Conservation (phyloP, 176 grass and related monocot genomes). For the Avena eriantha region DNA sequence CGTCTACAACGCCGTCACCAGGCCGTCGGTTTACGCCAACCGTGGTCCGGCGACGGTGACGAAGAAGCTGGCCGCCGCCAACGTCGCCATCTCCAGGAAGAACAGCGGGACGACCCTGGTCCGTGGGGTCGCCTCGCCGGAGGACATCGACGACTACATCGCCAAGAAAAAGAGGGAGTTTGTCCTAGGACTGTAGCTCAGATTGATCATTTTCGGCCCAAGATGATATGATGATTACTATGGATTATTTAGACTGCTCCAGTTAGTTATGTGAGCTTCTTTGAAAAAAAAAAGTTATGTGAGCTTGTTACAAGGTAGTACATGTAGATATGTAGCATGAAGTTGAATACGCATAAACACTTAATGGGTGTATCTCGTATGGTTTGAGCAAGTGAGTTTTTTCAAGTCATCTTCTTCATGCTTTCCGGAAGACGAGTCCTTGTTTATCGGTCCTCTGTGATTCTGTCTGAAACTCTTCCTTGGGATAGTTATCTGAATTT, state of each 20-base stretch:
- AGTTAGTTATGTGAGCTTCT: background rate
- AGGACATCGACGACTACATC: conserved; percentile 32
- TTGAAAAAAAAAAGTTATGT: background rate
- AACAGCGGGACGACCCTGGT: background rate
- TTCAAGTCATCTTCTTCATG: background rate
- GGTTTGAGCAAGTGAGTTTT: background rate
- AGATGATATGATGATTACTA: background rate
- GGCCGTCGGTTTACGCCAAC: background rate
- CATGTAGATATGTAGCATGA: background rate
- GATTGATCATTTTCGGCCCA: background rate
- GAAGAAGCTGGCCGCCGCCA: background rate
- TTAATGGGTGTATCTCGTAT: too few relatives aligned
- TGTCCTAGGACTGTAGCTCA: background rate
- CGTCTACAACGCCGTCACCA: conserved; percentile 29
- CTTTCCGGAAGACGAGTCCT: background rate
- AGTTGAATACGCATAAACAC: background rate
- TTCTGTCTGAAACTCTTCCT: background rate
- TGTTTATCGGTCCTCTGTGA: background rate
- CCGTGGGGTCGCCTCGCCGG: background rate
- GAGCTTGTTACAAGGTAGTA: background rate
- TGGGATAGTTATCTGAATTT: background rate
- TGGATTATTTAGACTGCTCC: background rate
- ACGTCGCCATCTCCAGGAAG: conserved; percentile 8
- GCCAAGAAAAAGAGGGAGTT: conserved; percentile 15
- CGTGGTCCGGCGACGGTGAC: background rate